A percentile compares a stretch with the other conserved stretches of the same genome.
phyloP scores from a whole-genome alignment of 768 basidiomycete species.

The Phaffia australis region DNA sequence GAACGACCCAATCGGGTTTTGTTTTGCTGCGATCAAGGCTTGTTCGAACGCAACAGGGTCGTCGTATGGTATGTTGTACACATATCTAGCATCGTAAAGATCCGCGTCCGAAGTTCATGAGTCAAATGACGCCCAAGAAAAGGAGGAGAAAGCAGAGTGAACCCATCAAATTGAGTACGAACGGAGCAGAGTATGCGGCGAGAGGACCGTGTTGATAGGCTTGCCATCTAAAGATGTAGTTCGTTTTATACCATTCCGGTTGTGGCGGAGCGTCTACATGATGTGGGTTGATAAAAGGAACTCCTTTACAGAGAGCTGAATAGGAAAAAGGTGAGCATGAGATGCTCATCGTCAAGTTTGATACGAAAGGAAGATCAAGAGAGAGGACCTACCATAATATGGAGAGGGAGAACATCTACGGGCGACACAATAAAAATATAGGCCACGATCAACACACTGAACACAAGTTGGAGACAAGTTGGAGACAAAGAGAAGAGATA shows the following conservation, averaged over 20 bases:
- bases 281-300: constrained; percentile 2
- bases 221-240: constrained; percentile 14
- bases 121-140: no score
- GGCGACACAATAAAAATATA: no score
- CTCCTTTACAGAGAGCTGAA: background rate
- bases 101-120: no score
- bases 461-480: no score
- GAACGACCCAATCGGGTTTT: constrained; percentile 2
- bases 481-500: no score
- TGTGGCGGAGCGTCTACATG: background rate
- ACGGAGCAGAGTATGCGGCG: background rate
- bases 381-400: no score
- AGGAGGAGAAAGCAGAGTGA: background rate
- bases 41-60: background rate
- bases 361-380: no score
- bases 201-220: background rate
- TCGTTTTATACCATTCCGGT: constrained; percentile 12
- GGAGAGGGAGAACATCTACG: no score
- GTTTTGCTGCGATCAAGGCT: background rate
- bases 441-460: constrained; percentile 17
- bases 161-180: background rate
- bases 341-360: no score
- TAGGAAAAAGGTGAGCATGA: no score
- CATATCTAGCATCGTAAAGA: background rate
- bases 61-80: constrained; percentile 6